Evolutionary conservation across 1,284 basidiomycete species (phyloP), one percentile per base, ranked within the genome.

Genomic region (Ustilago curta): DNA sequence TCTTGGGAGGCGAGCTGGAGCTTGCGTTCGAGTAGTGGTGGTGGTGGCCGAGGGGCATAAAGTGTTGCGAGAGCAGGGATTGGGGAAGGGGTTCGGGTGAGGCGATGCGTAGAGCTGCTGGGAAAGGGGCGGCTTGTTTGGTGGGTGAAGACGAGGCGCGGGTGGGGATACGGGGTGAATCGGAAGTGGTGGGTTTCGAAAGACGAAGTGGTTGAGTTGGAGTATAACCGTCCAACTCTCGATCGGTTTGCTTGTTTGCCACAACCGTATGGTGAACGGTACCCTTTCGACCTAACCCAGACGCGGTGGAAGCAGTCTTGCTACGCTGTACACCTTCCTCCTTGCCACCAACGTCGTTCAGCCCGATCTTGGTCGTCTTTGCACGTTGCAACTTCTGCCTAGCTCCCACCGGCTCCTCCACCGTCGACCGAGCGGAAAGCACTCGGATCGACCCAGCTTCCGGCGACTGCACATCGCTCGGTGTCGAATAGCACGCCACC

Each of bases 401-500:
- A 14, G 61, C 56, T 25, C 67, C 61, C 4, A 35, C 29, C 18
- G 21, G 5, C 53, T 31, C 11, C 40, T 43, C 4, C 18, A 14
- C 25, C 18, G 29, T 11, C 12, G n/a, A n/a, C n/a, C 40, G 18
- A 29, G 42, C 42, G 6, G 56, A 57, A 2, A 63, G 40, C 16
- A 39, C 47, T 2, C 56, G 51, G 4, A 70, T 63, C 16, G 51
- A 55, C 2, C 21, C 44, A 4, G n/a, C 35, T 25, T 40, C 37
- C 2, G 49, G 50, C 4, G 51, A 60, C 18, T 8, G 32, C 8
- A 40, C 53, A 19, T 60, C 53, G 29, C 68, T 70, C 4, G 68
- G 60, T 12, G 70, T 64, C 12, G 65, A 64, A 39, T 73, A 73
- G 55, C 70, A 73, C 1, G 60, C 70, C 0, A 73, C 65, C 19